Evolutionary conservation across 768 basidiomycete genomes (phyloP), one percentile per base, ranked within the genome.

Genomic region (Mycena albidolilacea): DNA sequence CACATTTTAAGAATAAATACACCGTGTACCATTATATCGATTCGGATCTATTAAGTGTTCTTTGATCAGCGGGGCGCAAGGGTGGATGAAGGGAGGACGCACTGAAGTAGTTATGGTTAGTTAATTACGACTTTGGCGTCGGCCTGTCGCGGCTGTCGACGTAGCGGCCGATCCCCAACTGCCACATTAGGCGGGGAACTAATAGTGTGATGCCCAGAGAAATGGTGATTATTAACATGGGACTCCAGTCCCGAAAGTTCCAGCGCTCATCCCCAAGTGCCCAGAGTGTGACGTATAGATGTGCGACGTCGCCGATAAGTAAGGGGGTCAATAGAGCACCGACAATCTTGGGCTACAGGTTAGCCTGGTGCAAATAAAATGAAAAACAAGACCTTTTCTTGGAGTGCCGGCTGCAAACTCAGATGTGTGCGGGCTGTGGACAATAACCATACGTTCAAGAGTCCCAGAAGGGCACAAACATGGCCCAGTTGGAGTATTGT

Each of bases 401-500:
- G 94, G 17, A 94, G 79, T 3, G 88, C 88, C 7, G 89, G 91
- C 54, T 90, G 87, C 2, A 81, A 80, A 38, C 84, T 84, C 62
- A 95, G 84, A 79, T 95, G 88, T 57, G 81, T 88, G 63, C 92
- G 90, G 41, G 87, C 86, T 11, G 92, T 86, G 21, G 87, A 85
- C 66, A 95, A 87, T 58, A 94, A 81, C 80, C 90, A 94, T 69
- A 90, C 77, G 78, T 94, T 95, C 70, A 95, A 78, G 69, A 93
- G 77, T 14, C 94, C 94, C 74, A 95, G 80, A 37, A 95, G 89
- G 50, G 89, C 92, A 76, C 93, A 93, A 63, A 93, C 93, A 75
- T 95, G 92, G 1, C 91, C 93, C 65, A 95, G 91, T 78, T 95
- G 94, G 58, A 92, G 81, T 72, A 93, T 83, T 1, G 92, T 93